Evolutionary conservation across 352 stramenopile species (phyloP), one percentile per base, ranked within the genome.

Genomic region (Phytophthora fragariaefolia): DNA sequence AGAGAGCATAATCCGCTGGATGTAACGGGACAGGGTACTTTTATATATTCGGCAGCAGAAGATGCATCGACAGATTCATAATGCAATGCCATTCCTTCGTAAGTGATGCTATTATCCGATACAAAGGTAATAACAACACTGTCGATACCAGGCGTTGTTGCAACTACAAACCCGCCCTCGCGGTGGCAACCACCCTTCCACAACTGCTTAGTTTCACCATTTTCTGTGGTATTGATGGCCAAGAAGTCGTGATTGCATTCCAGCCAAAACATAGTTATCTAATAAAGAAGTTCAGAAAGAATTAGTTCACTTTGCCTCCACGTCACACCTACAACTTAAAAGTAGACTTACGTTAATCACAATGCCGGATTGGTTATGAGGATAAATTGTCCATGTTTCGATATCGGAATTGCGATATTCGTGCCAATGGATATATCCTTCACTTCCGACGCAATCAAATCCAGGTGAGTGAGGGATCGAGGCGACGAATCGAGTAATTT

Each of bases 221-320:
- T 61, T 1, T 34, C 10, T 18, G 53, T 77, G 2, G 63, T 57
- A 3, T 38, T 58, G 18, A 91, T 73, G 5, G 56, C 42, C 22
- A 89, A 56, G 5, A 27, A 64, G 18, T 90, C 83, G 40, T 89
- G 78, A 40, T 89, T 68, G 30, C 83, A 91, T 43, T 91, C 83
- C 6, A 91, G 70, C 56, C 66, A 80, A 58, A 91, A 91, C 9
- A 48, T 60, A 0, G 74, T 76, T 6, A 89, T 54, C 63, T 86
- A 53, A 22, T n/a, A n/a, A 6, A 0, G 38, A 34, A 34, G 5
- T 34, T 20, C 36, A 23, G 20, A 53, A 18, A 23, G 59, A 45
- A n/a, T 5, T n/a, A n/a, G n/a, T n/a, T n/a, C n/a, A n/a, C n/a
- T n/a, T n/a, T n/a, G n/a, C n/a, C n/a, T n/a, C n/a, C n/a, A n/a